Base-by-base conservation (phyloP, 2,329 filamentous ascomycete genomes). In the Lachnellula subtilissima region DNA sequence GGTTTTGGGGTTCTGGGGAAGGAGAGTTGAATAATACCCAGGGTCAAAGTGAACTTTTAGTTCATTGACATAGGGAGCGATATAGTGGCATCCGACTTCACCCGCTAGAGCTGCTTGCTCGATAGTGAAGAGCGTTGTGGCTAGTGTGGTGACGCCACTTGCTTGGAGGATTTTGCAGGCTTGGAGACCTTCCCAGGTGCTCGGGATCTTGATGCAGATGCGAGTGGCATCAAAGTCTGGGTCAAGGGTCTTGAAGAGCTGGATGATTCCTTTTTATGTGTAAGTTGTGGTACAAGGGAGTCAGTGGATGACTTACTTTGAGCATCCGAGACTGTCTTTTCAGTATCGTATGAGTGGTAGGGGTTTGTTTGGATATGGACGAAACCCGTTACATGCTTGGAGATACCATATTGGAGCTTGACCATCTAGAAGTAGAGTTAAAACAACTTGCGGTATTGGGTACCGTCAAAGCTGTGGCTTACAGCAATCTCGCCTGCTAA, bases 1-100 rank as follows among this genome's bases (percentile, higher is more conserved):
- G 35, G 5, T 28, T 8, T 9, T 28, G 7, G 6, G 25, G 5
- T 28, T 8, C 8, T 28, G 7, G 6, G 25, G 6, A 28, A 28
- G 25, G 32, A n/a, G 25, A 19, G 25, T 22, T 5, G 25, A 4
- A 7, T 51, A 70, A 61, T 66, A 81, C 75, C 69, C 72, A 12
- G 71, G 64, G 43, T 82, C 78, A 55, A 85, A 82, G 62, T 86
- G 83, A 5, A 85, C 84, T 60, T 78, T 80, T 42, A 87, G 71
- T 61, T 86, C 83, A 64, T 87, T 86, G 32, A 87, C 80, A 59
- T 86, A 87, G 0, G 85, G 84, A 0, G 84, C 82, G 45, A 87
- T 81, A 62, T 86, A 87, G 0, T 77, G 77, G 61, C 83, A 86
- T 4, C 76, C 75, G 0, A 76, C 79, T 50, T 83, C 78, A 1